Conservation (phyloP, 306 rosid species). For the Lagenaria siceraria region DNA sequence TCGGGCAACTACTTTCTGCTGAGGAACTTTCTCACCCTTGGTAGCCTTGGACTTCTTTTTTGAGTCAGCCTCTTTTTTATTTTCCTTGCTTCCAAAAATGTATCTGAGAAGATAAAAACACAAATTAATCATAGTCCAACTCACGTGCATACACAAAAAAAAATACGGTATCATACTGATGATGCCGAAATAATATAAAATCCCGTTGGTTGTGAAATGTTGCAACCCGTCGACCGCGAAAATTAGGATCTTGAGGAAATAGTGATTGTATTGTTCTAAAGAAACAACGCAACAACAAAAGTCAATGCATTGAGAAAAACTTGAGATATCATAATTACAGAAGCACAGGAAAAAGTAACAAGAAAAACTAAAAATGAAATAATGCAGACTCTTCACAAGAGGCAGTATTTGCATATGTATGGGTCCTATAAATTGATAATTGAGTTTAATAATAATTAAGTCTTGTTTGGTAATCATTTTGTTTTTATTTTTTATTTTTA, state of each 20-base stretch:
- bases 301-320: neutral
- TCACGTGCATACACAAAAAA: neutral
- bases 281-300: neutral
- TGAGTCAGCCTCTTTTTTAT: constrained; percentile 27
- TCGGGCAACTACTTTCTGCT: constrained; percentile 46
- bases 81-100: constrained; percentile 67
- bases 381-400: neutral
- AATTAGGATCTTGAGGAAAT: constrained; percentile 84
- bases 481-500: no score
- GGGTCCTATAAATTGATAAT: no score
- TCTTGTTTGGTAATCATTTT: no score
- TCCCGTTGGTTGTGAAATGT: constrained; percentile 95
- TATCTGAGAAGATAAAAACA: constrained; percentile 33
- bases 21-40: constrained; percentile 27
- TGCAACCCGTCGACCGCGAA: constrained; percentile 75
- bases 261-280: constrained; percentile 65
- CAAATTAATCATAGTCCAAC: constrained; percentile 11
- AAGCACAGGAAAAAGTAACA: neutral
- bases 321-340: constrained; percentile 6
- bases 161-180: constrained; percentile 38
- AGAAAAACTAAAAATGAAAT: neutral
- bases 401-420: neutral
- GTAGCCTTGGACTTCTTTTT: constrained; percentile 40
- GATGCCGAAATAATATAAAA: constrained; percentile 85
- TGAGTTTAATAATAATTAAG: no score